A percentile compares a stretch with the other conserved stretches of the same genome.
Evolutionary conservation across 2,329 filamentous ascomycete species (phyloP).

Genomic region (Coniochaeta sp.): DNA sequence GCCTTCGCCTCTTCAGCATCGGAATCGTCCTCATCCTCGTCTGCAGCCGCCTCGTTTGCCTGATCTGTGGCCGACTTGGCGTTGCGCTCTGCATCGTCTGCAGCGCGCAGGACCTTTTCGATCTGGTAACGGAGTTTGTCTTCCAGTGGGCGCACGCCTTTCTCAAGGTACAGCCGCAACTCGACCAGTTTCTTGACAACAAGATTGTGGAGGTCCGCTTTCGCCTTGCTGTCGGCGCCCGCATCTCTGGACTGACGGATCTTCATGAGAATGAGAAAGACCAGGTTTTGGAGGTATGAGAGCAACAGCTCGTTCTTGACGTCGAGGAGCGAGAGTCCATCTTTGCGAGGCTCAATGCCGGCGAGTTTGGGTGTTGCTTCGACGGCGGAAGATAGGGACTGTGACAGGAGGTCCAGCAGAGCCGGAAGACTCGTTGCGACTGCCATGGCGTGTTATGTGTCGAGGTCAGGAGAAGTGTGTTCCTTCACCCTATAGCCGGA

Average conservation of each 20-base stretch:
- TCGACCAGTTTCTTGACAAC: constrained; percentile 85
- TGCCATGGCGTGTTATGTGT: constrained; percentile 15
- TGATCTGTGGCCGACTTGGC: constrained; percentile 21
- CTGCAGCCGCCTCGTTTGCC: constrained; percentile 15
- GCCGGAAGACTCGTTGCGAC: constrained; percentile 27
- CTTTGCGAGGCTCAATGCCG: constrained; percentile 63
- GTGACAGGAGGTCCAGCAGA: constrained; percentile 46
- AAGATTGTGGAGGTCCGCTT: constrained; percentile 47
- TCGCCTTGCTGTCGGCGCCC: constrained; percentile 19
- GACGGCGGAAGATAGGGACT: constrained; percentile 54
- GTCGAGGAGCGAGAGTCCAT: constrained; percentile 91
- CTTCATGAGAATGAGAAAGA: constrained; percentile 78
- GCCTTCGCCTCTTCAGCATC: constrained; percentile 29
- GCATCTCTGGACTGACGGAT: constrained; percentile 47
- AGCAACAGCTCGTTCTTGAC: constrained; percentile 96
- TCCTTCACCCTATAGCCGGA: background rate
- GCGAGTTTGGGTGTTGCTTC: constrained; percentile 57
- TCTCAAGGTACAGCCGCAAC: constrained; percentile 85
- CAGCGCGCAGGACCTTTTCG: constrained; percentile 84
- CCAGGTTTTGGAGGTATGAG: constrained; percentile 89
- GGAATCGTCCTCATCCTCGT: constrained; percentile 25
- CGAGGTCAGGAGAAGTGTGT: background rate
- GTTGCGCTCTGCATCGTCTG: constrained; percentile 60
- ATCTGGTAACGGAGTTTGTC: constrained; percentile 90
- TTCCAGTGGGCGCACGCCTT: constrained; percentile 84